These are phyloP conservation scores for Stropharia rugosoannulata DNA, from an alignment of 768 basidiomycete species.

Conservation along the genomic window DNA sequence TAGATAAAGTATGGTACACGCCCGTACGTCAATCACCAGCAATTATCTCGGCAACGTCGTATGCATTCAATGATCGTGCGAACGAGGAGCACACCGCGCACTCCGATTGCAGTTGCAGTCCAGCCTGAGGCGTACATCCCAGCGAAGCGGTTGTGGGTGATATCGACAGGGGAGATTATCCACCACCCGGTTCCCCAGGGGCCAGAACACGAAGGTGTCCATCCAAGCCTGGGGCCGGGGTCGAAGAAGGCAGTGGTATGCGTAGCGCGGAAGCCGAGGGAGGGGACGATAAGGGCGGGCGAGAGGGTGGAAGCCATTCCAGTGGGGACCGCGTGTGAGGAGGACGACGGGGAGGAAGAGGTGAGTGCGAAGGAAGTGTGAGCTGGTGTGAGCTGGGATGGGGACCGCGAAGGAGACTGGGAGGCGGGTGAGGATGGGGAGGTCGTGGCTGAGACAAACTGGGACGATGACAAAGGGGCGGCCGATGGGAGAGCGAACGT, in stretches of 20 bases:
- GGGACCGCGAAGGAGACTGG: constrained; percentile 21
- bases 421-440: constrained; percentile 12
- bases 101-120: constrained; percentile 88
- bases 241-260: constrained; percentile 61
- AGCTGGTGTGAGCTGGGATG: constrained; percentile 49
- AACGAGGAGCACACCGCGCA: too few species aligned
- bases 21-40: too few species aligned
- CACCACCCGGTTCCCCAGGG: too few species aligned
- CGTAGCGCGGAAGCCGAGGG: constrained; percentile 82
- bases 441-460: too few species aligned
- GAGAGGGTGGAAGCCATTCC: constrained; percentile 50
- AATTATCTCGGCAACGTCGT: too few species aligned
- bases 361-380: too few species aligned
- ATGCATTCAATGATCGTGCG: too few species aligned
- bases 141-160: too few species aligned
- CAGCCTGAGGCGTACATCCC: constrained; percentile 91
- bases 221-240: constrained; percentile 40
- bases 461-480: constrained; percentile 10
- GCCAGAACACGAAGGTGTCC: too few species aligned
- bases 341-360: constrained; percentile 48
- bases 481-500: constrained; percentile 48
- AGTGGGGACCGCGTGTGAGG: constrained; percentile 49
- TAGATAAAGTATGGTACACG: too few species aligned
- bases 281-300: constrained; percentile 78
- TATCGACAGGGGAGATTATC: too few species aligned